phyloP scores from a whole-genome alignment of 2,329 filamentous ascomycete genomes.

The Stachybotrys chartarum region DNA sequence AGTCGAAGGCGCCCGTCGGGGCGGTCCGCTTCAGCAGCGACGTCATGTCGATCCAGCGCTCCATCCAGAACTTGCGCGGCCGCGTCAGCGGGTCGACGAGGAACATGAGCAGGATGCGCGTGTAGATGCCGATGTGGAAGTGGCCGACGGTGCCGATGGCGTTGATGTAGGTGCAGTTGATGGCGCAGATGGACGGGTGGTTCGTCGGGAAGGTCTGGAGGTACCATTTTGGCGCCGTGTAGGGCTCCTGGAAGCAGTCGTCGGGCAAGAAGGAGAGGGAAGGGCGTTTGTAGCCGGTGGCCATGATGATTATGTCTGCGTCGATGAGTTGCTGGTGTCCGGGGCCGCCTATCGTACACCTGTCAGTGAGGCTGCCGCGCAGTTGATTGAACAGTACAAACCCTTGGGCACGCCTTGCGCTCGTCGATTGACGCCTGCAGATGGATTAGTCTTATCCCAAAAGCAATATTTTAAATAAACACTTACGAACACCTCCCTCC shows the following conservation, averaged over 20 bases:
- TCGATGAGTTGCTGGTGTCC: conserved; percentile 59
- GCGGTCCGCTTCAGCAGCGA: conserved; percentile 60
- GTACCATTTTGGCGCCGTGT: conserved; percentile 80
- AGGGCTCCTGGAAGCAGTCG: conserved; percentile 66
- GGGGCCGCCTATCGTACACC: conserved; percentile 42
- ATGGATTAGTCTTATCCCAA: too few species aligned
- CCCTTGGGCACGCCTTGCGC: conserved; percentile 63
- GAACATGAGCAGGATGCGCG: conserved; percentile 79
- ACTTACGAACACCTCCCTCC: conserved; percentile 46
- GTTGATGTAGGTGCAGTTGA: conserved; percentile 76
- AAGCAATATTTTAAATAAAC: too few species aligned
- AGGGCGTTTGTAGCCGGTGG: conserved; percentile 73
- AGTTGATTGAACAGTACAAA: too few species aligned
- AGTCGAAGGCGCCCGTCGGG: conserved; percentile 74
- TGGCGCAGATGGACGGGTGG: conserved; percentile 67
- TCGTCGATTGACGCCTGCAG: conserved; percentile 56
- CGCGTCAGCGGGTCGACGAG: conserved; percentile 70
- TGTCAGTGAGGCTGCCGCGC: too few species aligned
- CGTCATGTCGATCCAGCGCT: conserved; percentile 82
- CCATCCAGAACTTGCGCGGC: conserved; percentile 68
- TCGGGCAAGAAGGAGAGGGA: conserved; percentile 66
- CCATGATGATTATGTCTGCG: conserved; percentile 74
- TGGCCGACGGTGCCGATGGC: conserved; percentile 79
- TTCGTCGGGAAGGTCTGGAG: conserved; percentile 75
- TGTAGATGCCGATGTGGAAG: conserved; percentile 88